phyloP scores from a whole-genome alignment of 2,329 filamentous ascomycete species.

The Volutella citrinella region DNA sequence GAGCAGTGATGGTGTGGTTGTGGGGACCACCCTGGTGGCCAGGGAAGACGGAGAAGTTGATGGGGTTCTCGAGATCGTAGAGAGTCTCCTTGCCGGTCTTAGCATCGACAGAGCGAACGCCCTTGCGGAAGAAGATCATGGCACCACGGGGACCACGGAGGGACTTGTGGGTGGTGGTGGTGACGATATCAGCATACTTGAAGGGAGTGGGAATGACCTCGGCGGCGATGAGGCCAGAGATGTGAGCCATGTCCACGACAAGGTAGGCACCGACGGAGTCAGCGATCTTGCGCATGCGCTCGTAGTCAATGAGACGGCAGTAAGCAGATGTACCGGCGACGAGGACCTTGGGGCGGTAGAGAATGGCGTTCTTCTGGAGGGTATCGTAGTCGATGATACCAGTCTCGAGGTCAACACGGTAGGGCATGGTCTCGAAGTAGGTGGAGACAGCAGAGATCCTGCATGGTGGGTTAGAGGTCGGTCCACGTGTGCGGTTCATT shows the following conservation, averaged over 20 bases:
- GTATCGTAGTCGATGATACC: slow-evolving; percentile 97
- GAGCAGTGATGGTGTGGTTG: slow-evolving; percentile 98
- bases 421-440: slow-evolving; percentile 99
- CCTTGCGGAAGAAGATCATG: slow-evolving; percentile 99
- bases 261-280: slow-evolving; percentile 93
- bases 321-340: slow-evolving; percentile 97
- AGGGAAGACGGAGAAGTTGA: slow-evolving; percentile 99
- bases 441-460: slow-evolving; percentile 95
- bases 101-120: slow-evolving; percentile 81
- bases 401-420: slow-evolving; percentile 83
- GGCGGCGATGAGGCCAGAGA: slow-evolving; percentile 91
- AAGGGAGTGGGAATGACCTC: slow-evolving; percentile 94
- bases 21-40: slow-evolving; percentile 98
- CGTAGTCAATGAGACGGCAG: slow-evolving; percentile 96
- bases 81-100: slow-evolving; percentile 87
- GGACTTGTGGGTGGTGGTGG: slow-evolving; percentile 98
- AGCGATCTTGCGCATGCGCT: slow-evolving; percentile 92
- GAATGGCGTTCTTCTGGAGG: slow-evolving; percentile 81
- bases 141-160: slow-evolving; percentile 94
- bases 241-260: slow-evolving; percentile 97
- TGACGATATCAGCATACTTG: slow-evolving; percentile 89
- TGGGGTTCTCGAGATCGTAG: slow-evolving; percentile 92
- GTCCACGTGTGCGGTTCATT: too few relatives aligned
- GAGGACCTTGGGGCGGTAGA: slow-evolving; percentile 95
- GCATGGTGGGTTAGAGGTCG: too few relatives aligned